A percentile compares a stretch with the other conserved stretches of the same genome.
These are phyloP conservation scores for Eucalyptus polybractea DNA, from an alignment of 345 rosid species.

Conservation along the genomic window DNA sequence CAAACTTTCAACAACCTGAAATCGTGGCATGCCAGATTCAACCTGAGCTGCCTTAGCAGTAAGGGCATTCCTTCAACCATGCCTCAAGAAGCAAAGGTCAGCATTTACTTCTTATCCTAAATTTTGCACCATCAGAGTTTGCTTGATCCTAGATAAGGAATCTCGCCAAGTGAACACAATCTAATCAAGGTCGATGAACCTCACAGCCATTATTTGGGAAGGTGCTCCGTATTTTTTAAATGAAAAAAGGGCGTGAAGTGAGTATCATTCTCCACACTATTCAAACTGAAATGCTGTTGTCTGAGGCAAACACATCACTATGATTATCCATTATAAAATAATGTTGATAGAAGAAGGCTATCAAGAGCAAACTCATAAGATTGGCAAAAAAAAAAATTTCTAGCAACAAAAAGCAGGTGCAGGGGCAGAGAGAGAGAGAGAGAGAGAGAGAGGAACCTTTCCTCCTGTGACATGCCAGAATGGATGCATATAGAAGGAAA, in stretches of 20 bases:
- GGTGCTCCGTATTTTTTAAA: background rate
- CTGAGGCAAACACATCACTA: background rate
- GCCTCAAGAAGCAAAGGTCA: background rate
- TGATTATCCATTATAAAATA: background rate
- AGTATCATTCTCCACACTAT: background rate
- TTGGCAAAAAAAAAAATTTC: background rate
- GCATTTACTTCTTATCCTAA: background rate
- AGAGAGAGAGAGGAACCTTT: conserved; percentile 35
- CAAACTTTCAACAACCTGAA: background rate
- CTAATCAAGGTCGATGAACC: background rate
- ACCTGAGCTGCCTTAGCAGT: background rate
- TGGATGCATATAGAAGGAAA: conserved; percentile 98
- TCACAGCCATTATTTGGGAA: background rate
- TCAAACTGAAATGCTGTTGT: background rate
- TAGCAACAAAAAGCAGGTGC: background rate
- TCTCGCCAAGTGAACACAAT: background rate
- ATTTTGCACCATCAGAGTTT: background rate
- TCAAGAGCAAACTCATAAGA: background rate
- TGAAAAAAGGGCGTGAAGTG: background rate
- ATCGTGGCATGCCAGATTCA: background rate
- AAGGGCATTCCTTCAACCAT: background rate
- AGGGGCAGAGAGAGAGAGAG: background rate
- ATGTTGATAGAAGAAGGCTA: background rate
- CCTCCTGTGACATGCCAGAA: conserved; percentile 99
- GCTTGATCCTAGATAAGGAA: background rate